Evolutionary conservation across 2,329 filamentous ascomycete genomes (phyloP).

Genomic region (Didymella glomerata): DNA sequence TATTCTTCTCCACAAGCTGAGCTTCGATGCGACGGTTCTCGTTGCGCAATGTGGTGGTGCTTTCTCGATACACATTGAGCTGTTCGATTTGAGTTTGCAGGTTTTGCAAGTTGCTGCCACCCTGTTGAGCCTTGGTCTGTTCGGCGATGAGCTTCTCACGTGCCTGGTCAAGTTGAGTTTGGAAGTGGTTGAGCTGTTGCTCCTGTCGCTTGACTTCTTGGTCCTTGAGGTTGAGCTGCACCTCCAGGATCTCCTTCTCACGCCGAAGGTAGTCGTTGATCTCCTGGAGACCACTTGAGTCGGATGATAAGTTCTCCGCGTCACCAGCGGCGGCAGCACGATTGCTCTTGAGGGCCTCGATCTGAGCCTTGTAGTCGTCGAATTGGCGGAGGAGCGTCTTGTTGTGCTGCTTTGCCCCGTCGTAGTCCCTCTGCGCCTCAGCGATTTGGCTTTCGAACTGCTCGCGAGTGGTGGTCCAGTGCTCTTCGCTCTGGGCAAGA

Average conservation of each 20-base stretch:
- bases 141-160: constrained; percentile 91
- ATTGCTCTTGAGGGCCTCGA: constrained; percentile 79
- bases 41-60: constrained; percentile 87
- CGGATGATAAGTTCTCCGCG: constrained; percentile 57
- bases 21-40: constrained; percentile 82
- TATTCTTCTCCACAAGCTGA: constrained; percentile 76
- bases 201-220: constrained; percentile 89
- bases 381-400: constrained; percentile 88
- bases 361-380: constrained; percentile 81
- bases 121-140: constrained; percentile 76
- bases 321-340: constrained; percentile 67
- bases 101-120: constrained; percentile 82
- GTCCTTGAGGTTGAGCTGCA: constrained; percentile 89
- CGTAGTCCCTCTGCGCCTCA: constrained; percentile 79
- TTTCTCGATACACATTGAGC: constrained; percentile 94
- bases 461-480: constrained; percentile 83
- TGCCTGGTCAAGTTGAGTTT: constrained; percentile 87
- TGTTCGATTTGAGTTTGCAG: constrained; percentile 95
- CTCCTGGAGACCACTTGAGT: constrained; percentile 81
- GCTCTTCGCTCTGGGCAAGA: constrained; percentile 81
- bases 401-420: constrained; percentile 89
- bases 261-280: constrained; percentile 89
- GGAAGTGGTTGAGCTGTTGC: constrained; percentile 87
- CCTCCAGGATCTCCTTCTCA: constrained; percentile 97
- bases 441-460: constrained; percentile 83